Conservation (phyloP, 2,329 filamentous ascomycete genomes). For the Xylaria sp. region DNA sequence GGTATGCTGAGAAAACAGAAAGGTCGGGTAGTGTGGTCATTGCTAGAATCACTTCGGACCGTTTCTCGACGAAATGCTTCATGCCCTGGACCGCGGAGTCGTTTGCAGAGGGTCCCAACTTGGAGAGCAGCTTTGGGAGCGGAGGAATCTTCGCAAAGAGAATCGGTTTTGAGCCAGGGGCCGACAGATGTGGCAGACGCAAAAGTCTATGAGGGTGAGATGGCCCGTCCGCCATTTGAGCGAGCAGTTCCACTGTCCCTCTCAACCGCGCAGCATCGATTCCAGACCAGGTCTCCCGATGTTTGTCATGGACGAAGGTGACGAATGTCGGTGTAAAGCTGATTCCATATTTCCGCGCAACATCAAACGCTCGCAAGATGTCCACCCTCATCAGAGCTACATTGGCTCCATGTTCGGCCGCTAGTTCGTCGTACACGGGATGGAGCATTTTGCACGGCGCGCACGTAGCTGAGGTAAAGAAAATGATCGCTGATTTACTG, state of each 20-base stretch:
- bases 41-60: slow-evolving; percentile 51
- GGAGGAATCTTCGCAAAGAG: slow-evolving; percentile 75
- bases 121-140: slow-evolving; percentile 72
- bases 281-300: slow-evolving; percentile 76
- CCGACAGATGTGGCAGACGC: slow-evolving; percentile 63
- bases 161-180: slow-evolving; percentile 59
- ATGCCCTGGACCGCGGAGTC: slow-evolving; percentile 58
- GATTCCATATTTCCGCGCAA: slow-evolving; percentile 61
- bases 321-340: slow-evolving; percentile 83
- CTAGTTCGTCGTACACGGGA: slow-evolving; percentile 74
- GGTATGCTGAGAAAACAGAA: slow-evolving; percentile 54
- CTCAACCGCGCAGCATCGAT: slow-evolving; percentile 64
- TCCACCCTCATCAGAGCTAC: slow-evolving; percentile 79
- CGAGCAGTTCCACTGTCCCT: slow-evolving; percentile 65
- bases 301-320: slow-evolving; percentile 70
- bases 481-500: slow-evolving; percentile 70
- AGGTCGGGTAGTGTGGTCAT: slow-evolving; percentile 69
- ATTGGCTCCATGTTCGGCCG: slow-evolving; percentile 63
- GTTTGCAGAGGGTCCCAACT: slow-evolving; percentile 60
- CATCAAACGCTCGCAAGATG: slow-evolving; percentile 59
- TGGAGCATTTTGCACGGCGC: slow-evolving; percentile 79
- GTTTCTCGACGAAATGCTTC: slow-evolving; percentile 64
- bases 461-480: slow-evolving; percentile 89
- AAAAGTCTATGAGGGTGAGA: slow-evolving; percentile 70
- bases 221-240: slow-evolving; percentile 65